Evolutionary conservation across 2,329 filamentous ascomycete species (phyloP), one percentile per base, ranked within the genome.

Genomic region (Scytalidium sp.): DNA sequence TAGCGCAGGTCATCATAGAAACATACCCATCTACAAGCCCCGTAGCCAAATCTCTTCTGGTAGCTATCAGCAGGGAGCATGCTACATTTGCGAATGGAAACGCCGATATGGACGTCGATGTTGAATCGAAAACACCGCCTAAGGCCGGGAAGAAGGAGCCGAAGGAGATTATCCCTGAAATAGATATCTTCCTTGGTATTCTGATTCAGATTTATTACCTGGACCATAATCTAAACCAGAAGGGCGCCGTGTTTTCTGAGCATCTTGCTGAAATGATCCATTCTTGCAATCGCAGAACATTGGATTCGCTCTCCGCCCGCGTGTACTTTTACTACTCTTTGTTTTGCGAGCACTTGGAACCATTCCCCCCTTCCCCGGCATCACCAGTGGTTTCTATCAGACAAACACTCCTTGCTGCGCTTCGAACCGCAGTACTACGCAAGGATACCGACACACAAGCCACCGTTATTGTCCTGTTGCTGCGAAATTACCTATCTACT

Each of bases 371-470:
- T 20, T 97, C 92, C 46, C 87, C 90, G 49, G 86, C 90, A 63
- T 96, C 92, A 6, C 87, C 91, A 3, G 83, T 96, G 58, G 88
- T 97, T 54, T 80, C 86, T 39, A 91, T 96, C 64, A 87, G 94
- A 52, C 90, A 92, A 49, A 87, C 85, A 55, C 81, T 99, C 45
- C 83, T 99, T 49, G 85, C 89, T 47, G 93, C 92, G 17, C 84
- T 99, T 52, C 84, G 94, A 64, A 97, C 93, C 42, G 90, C 94
- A n/a, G 94, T 97, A 22, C 79, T 99, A 56, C 87, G 94, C 61
- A 97, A 97, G 75, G 94, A 99, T 70, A 84, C 91, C 57, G 94
- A 99, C 64, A 97, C 90, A n/a, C 93, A 97, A 73, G 90, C 94
- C 22, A 90, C 93, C 1, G 90, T 97, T 60, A 97, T 96, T 59